A percentile compares a stretch with the other conserved stretches of the same genome.
Conservation (phyloP, 225 moss, liverwort and hornwort species). For the Bryoerythrophyllum caledonicum region DNA sequence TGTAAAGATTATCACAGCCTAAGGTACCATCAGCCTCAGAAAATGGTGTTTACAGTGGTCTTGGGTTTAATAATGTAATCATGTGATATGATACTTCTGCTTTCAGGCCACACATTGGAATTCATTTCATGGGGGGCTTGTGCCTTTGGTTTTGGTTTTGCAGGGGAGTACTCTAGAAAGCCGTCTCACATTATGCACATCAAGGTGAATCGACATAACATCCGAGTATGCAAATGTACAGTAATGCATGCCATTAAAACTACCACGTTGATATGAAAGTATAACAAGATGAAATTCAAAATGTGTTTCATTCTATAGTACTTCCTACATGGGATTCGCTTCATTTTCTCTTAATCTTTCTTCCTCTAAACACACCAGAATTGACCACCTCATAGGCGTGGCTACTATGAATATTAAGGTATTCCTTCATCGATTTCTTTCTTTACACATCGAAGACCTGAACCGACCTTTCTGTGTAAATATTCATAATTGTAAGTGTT, state of each 20-base stretch:
- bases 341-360: too few species aligned
- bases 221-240: not conserved
- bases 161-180: not conserved
- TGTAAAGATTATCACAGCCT: not conserved
- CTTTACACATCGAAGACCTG: too few species aligned
- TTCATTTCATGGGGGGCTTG: not conserved
- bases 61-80: not conserved
- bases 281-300: too few species aligned
- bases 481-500: too few species aligned
- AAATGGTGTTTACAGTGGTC: not conserved
- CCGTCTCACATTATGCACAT: not conserved
- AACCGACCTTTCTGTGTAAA: too few species aligned
- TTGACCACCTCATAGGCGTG: too few species aligned
- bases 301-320: too few species aligned
- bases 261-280: not conserved
- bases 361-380: too few species aligned
- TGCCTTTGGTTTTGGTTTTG: not conserved
- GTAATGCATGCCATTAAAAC: not conserved
- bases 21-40: not conserved
- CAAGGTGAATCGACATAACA: not conserved
- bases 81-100: not conserved
- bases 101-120: not conserved
- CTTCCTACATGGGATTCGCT: too few species aligned
- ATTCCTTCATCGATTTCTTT: too few species aligned
- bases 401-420: too few species aligned